Conservation (phyloP, 352 stramenopile genomes). For the Globisporangium cylindrosporum region DNA sequence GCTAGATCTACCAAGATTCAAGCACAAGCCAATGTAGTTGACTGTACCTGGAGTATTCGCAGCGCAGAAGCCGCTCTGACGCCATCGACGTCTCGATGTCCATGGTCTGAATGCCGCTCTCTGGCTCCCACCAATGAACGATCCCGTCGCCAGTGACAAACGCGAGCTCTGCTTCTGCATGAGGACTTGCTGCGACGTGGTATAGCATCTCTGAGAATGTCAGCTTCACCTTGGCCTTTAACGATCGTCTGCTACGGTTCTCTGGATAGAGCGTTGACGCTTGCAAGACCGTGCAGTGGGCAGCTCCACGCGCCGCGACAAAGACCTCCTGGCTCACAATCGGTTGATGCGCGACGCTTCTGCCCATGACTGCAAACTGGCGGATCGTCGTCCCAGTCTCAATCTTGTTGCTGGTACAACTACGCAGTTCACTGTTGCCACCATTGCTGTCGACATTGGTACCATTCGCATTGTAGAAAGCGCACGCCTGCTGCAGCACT, state of each 20-base stretch:
- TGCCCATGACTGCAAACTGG: conserved; percentile 59
- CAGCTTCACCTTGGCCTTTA: conserved; percentile 44
- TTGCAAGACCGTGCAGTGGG: conserved; percentile 38
- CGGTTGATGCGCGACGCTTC: conserved; percentile 36
- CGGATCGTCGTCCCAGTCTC: conserved; percentile 58
- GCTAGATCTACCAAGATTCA: no score
- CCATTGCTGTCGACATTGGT: background rate
- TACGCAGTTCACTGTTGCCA: background rate
- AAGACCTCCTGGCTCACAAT: conserved; percentile 27
- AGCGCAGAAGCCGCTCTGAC: conserved; percentile 45
- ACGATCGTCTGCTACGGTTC: background rate
- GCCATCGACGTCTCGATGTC: conserved; percentile 18
- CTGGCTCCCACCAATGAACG: conserved; percentile 50
- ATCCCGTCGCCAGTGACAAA: conserved; percentile 48
- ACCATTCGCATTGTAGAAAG: conserved; percentile 34
- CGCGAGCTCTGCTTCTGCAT: conserved; percentile 54
- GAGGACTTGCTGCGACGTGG: conserved; percentile 62
- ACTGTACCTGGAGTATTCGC: conserved; percentile 70
- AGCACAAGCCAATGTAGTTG: background rate
- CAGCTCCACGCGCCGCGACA: conserved; percentile 39
- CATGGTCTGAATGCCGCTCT: conserved; percentile 36
- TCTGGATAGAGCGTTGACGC: conserved; percentile 14
- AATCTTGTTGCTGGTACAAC: conserved; percentile 36
- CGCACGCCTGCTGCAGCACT: conserved; percentile 62
- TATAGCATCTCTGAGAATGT: conserved; percentile 54